phyloP scores from a whole-genome alignment of 805 yeast species.

The Wickerhamomyces sydowiorum region DNA sequence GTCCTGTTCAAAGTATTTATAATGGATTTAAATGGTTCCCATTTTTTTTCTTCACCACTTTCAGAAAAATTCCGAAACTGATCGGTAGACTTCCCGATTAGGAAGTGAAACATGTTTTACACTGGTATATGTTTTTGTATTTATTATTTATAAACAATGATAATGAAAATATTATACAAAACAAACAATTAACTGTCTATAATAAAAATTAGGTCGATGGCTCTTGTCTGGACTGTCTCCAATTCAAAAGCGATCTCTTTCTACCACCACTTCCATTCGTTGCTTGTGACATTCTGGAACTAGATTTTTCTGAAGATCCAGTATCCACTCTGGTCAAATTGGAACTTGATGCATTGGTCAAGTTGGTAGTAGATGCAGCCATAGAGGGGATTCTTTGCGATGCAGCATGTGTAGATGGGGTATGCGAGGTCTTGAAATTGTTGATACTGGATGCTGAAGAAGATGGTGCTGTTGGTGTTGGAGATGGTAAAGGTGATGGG shows the following conservation, averaged over 20 bases:
- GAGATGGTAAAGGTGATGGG: constrained; percentile 9
- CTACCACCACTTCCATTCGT: constrained; percentile 13
- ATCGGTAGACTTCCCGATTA: background rate
- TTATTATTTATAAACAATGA: too few species aligned
- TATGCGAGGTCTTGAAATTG: constrained; percentile 3
- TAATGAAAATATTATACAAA: background rate
- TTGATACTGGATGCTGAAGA: constrained; percentile 13
- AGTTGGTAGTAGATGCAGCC: too few species aligned
- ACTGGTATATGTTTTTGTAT: too few species aligned
- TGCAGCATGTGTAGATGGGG: background rate
- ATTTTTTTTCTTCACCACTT: background rate
- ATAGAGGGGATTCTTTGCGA: constrained; percentile 2
- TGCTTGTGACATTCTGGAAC: constrained; percentile 8
- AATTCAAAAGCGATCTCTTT: constrained; percentile 25
- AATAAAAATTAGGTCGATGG: constrained; percentile 1
- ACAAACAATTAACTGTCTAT: background rate
- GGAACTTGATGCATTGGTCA: background rate
- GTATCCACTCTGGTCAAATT: constrained; percentile 22
- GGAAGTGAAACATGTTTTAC: too few species aligned
- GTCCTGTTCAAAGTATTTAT: too few species aligned
- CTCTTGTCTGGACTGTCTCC: constrained; percentile 26
- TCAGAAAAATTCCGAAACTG: background rate
- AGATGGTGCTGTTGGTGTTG: constrained; percentile 4
- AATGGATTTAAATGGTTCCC: too few species aligned
- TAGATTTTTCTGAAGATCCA: constrained; percentile 22